Evolutionary conservation across 345 rosid genomes (phyloP).

Genomic region (Hevea brasiliensis): DNA sequence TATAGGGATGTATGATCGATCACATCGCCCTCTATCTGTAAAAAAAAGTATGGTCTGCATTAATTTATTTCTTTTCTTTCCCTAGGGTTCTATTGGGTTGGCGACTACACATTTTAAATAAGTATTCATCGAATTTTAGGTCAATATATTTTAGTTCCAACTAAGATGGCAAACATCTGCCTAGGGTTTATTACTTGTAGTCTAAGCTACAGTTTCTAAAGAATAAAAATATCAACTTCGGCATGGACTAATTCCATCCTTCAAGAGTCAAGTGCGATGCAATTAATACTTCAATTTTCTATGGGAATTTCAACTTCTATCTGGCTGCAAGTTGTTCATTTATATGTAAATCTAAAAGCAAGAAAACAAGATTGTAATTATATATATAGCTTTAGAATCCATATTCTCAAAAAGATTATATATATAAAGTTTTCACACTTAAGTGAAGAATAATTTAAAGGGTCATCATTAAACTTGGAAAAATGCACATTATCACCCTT

Average conservation of each 20-base stretch:
- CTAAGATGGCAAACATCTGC: no score
- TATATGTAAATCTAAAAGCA: background rate
- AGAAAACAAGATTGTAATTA: background rate
- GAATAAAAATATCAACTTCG: constrained; percentile 9
- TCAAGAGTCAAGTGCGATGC: constrained; percentile 21
- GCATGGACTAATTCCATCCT: constrained; percentile 14
- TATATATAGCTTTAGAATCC: constrained; percentile 2
- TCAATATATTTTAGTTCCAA: no score
- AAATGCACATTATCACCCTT: no score
- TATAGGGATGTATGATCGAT: constrained; percentile 3
- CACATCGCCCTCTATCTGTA: no score
- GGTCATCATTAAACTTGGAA: background rate
- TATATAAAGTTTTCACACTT: background rate
- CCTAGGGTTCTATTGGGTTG: no score
- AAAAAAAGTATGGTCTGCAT: no score
- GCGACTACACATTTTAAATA: no score
- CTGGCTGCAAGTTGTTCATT: constrained; percentile 10
- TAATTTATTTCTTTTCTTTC: no score
- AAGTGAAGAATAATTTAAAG: constrained; percentile 1
- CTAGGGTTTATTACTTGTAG: background rate
- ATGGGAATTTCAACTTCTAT: constrained; percentile 12
- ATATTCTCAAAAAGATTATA: background rate
- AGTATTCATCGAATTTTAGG: constrained; percentile 2
- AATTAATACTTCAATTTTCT: background rate
- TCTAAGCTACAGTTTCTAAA: background rate